These are phyloP conservation scores for Astraeus odoratus DNA, from an alignment of 768 basidiomycete genomes.

Conservation along the genomic window DNA sequence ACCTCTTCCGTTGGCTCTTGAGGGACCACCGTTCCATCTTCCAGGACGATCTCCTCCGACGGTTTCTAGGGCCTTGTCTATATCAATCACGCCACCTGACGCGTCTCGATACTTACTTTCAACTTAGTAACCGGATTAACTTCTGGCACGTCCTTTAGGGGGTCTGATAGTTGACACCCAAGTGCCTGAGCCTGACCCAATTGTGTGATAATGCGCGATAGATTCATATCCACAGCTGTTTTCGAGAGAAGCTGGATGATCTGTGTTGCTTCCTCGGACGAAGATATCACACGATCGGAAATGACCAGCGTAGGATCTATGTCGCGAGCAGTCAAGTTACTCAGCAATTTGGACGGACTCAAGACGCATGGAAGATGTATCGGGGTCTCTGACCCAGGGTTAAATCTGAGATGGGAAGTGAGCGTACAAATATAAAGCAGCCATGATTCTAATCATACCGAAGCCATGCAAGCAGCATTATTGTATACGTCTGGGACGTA, in stretches of 20 bases:
- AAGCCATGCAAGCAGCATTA: slow-evolving; percentile 55
- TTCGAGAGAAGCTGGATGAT: slow-evolving; percentile 52
- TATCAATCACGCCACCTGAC: background rate
- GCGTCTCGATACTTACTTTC: slow-evolving; percentile 24
- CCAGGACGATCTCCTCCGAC: slow-evolving; percentile 15
- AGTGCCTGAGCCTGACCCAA: slow-evolving; percentile 49
- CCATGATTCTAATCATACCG: slow-evolving; percentile 33
- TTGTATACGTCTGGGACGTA: slow-evolving; percentile 55
- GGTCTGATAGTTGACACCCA: slow-evolving; percentile 33
- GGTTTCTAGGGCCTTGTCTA: slow-evolving; percentile 5
- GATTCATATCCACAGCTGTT: slow-evolving; percentile 51
- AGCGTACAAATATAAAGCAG: slow-evolving; percentile 9
- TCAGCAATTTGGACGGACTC: slow-evolving; percentile 31
- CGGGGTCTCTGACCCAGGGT: slow-evolving; percentile 27
- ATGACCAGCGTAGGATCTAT: slow-evolving; percentile 48
- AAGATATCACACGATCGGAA: slow-evolving; percentile 47
- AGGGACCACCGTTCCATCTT: slow-evolving; percentile 13
- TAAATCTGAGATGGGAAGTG: slow-evolving; percentile 26
- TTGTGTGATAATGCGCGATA: slow-evolving; percentile 44
- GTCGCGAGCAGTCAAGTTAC: slow-evolving; percentile 39
- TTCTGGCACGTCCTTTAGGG: slow-evolving; percentile 49
- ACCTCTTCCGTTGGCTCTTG: slow-evolving; percentile 32
- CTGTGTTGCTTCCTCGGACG: slow-evolving; percentile 47
- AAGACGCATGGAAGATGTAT: slow-evolving; percentile 11
- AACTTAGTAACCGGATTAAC: slow-evolving; percentile 52